Evolutionary conservation across 202 grass and related monocot genomes (phyloP), one percentile per base, ranked within the genome.

Genomic region (Brachypodium distachyon): DNA sequence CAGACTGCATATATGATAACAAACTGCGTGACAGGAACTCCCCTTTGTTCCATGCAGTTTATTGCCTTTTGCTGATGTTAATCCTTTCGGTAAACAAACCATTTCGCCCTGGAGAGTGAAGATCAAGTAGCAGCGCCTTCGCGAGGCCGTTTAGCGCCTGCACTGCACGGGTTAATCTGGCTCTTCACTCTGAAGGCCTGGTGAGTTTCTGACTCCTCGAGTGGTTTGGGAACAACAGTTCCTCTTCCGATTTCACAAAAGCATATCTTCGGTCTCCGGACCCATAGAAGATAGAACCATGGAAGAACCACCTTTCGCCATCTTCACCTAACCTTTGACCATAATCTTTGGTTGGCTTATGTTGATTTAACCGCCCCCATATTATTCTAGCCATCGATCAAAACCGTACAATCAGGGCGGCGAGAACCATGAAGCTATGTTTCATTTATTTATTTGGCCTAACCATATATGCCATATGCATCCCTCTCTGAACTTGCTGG

Each of bases 271-370:
- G 42, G 49, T 25, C 9, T 54, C 48, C 47, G 18, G 27, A 27
- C 4, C 28, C 27, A 74, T 37, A 50, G 27, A 39, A n/a, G n/a
- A n/a, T n/a, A n/a, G n/a, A n/a, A n/a, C n/a, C n/a, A n/a, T n/a
- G n/a, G n/a, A 16, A n/a, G 37, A 69, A 54, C 1, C 34, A 37
- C 1, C 7, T 17, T 55, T 50, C 41, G 17, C 9, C 86, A 76
- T 76, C 70, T 70, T 84, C 38, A 80, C 54, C 61, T 27, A 76
- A 77, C 2, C 23, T 72, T 58, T 72, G 67, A 55, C 56, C 85
- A 57, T 17, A 56, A 65, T 73, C 12, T 77, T 78, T 82, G 23
- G 16, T 10, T 26, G 17, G 8, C 37, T 32, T 59, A 37, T 63
- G 39, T 46, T 70, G 16, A 14, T 71, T 27, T 54, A 56, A 57